Conservation (phyloP, 768 basidiomycete species). For the Calocera cornea region DNA sequence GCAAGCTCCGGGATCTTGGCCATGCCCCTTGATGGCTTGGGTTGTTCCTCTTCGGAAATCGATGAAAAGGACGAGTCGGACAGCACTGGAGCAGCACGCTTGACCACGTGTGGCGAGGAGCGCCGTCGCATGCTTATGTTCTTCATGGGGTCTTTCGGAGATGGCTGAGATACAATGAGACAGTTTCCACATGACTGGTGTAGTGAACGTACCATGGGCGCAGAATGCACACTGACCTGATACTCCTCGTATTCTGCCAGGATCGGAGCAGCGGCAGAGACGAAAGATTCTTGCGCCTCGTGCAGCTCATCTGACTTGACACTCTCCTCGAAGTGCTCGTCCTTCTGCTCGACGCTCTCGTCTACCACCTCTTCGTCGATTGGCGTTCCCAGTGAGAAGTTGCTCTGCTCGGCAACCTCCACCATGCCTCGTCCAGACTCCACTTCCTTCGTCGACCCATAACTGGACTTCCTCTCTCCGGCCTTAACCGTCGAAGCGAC, state of each 20-base stretch:
- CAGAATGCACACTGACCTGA: conserved; percentile 1
- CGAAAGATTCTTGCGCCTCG: conserved; percentile 33
- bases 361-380: not conserved
- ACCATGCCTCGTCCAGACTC: not conserved
- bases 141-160: not conserved
- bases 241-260: not conserved
- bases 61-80: not conserved
- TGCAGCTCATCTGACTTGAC: conserved; percentile 26
- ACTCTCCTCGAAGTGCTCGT: conserved; percentile 5
- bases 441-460: not conserved
- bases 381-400: not conserved
- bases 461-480: not conserved
- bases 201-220: not conserved
- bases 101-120: not conserved
- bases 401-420: not conserved
- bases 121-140: not conserved
- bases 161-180: not conserved
- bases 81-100: not conserved
- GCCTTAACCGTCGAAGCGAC: not conserved
- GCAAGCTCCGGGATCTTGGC: not conserved
- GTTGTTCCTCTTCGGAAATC: not conserved
- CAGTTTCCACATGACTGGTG: not conserved
- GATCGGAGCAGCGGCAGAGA: not conserved
- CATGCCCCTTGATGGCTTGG: not conserved
- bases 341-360: conserved; percentile 18